Evolutionary conservation across 2,329 filamentous ascomycete species (phyloP).

Genomic region (Neofusicoccum parvum): DNA sequence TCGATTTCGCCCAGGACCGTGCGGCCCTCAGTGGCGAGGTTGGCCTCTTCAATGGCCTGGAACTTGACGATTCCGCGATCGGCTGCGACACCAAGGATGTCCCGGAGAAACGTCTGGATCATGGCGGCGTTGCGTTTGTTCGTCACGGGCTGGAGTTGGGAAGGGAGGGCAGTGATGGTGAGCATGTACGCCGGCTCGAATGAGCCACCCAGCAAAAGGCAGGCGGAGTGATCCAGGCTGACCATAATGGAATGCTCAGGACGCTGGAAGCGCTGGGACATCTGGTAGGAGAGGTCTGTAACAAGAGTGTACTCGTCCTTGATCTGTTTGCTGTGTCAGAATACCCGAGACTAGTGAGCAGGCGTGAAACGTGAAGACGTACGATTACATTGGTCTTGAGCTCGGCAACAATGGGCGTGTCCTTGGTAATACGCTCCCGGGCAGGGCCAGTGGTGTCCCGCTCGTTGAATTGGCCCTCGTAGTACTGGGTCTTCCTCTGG

Average conservation of each 20-base stretch:
- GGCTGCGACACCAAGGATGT: constrained; percentile 66
- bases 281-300: constrained; percentile 69
- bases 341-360: neutral
- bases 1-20: constrained; percentile 71
- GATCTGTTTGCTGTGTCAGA: constrained; percentile 55
- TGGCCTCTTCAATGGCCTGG: constrained; percentile 68
- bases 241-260: constrained; percentile 74
- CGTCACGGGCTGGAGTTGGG: constrained; percentile 68
- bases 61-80: constrained; percentile 75
- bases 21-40: constrained; percentile 69
- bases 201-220: constrained; percentile 72
- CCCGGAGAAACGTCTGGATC: constrained; percentile 73
- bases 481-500: constrained; percentile 40
- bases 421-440: constrained; percentile 46
- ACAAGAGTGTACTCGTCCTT: constrained; percentile 75
- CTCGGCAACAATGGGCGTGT: constrained; percentile 52
- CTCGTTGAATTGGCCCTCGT: constrained; percentile 42
- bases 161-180: constrained; percentile 70
- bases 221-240: constrained; percentile 72
- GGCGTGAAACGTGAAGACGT: constrained; percentile 29
- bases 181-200: constrained; percentile 81
- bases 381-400: constrained; percentile 55
- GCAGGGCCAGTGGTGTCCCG: constrained; percentile 37
- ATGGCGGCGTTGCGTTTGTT: constrained; percentile 82
- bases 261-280: constrained; percentile 75